These are phyloP conservation scores for Stagonosporopsis vannaccii DNA, from an alignment of 2,329 filamentous ascomycete species.

Conservation along the genomic window DNA sequence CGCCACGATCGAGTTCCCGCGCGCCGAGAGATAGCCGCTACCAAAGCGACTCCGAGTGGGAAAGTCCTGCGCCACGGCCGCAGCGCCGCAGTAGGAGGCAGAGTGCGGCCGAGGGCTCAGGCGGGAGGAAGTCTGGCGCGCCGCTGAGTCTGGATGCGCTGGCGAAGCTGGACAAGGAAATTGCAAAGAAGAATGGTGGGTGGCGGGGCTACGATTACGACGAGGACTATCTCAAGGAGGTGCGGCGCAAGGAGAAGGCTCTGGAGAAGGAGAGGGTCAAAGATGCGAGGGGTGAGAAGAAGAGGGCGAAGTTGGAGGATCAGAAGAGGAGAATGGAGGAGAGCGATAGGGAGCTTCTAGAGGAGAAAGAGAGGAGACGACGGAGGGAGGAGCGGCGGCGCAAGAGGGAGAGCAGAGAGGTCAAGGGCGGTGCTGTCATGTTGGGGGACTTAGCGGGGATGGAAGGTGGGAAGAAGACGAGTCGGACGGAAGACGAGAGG, in stretches of 20 bases:
- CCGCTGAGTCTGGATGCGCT: slow-evolving; percentile 65
- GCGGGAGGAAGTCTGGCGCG: slow-evolving; percentile 40
- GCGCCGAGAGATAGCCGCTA: slow-evolving; percentile 11
- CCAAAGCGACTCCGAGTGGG: slow-evolving; percentile 43
- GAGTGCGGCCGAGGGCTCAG: slow-evolving; percentile 36
- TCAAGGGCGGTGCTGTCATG: slow-evolving; percentile 28
- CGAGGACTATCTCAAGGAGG: slow-evolving; percentile 48
- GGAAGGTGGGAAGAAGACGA: slow-evolving; percentile 33
- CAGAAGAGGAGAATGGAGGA: slow-evolving; percentile 44
- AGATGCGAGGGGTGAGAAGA: slow-evolving; percentile 43
- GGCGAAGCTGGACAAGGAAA: slow-evolving; percentile 69
- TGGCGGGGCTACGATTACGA: slow-evolving; percentile 54
- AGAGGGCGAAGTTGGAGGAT: slow-evolving; percentile 33
- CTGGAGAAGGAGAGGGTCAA: slow-evolving; percentile 46
- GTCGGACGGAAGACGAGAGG: slow-evolving; percentile 39
- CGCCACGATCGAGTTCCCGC: slow-evolving; percentile 17
- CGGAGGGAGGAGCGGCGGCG: slow-evolving; percentile 28
- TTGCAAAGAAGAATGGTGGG: slow-evolving; percentile 59
- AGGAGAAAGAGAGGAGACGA: slow-evolving; percentile 31
- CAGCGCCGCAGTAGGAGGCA: slow-evolving; percentile 32
- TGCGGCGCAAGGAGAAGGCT: slow-evolving; percentile 45
- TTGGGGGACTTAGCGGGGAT: slow-evolving; percentile 26
- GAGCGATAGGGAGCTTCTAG: slow-evolving; percentile 26
- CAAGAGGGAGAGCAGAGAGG: slow-evolving; percentile 26
- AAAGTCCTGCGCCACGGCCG: slow-evolving; percentile 32